A percentile compares a stretch with the other conserved stretches of the same genome.
phyloP scores from a whole-genome alignment of 2,329 filamentous ascomycete species.

The Pseudogymnoascus sp. region DNA sequence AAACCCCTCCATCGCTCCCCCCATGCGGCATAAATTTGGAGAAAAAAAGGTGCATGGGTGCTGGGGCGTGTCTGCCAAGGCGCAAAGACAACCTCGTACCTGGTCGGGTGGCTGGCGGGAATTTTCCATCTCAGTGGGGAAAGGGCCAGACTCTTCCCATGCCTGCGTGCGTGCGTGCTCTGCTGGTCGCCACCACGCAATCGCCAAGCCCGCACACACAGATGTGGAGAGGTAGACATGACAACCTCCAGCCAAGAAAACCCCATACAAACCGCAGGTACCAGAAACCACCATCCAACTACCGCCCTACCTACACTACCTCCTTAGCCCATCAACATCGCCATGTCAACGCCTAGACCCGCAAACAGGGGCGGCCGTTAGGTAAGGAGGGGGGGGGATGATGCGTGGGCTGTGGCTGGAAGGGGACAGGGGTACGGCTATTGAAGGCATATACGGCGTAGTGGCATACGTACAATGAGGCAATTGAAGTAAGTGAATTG shows the following conservation, averaged over 20 bases:
- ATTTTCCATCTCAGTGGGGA: not conserved
- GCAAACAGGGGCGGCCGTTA: not conserved
- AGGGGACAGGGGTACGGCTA: not conserved
- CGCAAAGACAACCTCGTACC: not conserved
- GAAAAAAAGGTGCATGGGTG: not conserved
- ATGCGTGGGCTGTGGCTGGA: too few species aligned
- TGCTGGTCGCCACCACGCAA: not conserved
- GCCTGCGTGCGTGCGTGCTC: too few species aligned
- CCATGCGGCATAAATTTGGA: not conserved
- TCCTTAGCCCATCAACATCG: not conserved
- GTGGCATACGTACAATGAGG: too few species aligned
- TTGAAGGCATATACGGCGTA: not conserved
- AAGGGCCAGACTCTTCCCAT: not conserved
- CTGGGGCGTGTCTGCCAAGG: not conserved
- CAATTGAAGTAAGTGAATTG: too few species aligned
- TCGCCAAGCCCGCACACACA: too few species aligned
- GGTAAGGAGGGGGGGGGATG: not conserved
- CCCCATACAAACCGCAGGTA: not conserved
- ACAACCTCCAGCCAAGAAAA: not conserved
- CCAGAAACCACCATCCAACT: not conserved
- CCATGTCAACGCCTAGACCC: not conserved
- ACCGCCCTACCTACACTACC: not conserved
- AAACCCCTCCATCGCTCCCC: not conserved
- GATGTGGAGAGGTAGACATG: not conserved
- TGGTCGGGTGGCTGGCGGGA: conserved; percentile 4